Evolutionary conservation across 495 filamentous ascomycete genomes (phyloP).

Genomic region (Talaromyces borbonicus): DNA sequence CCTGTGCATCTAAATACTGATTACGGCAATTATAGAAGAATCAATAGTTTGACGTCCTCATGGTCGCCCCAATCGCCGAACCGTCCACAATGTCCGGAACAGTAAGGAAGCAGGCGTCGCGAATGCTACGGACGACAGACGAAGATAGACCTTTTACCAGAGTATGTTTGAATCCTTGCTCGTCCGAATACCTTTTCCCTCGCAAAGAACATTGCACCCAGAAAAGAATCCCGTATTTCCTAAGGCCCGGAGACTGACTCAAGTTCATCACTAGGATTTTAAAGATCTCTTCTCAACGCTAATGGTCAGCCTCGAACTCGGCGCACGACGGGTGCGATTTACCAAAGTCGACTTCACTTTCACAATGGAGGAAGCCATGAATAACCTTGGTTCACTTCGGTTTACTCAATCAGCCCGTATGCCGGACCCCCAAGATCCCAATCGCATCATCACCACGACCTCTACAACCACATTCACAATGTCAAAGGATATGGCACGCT

Average conservation of each 20-base stretch:
- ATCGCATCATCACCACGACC: constrained; percentile 78
- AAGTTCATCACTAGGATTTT: constrained; percentile 61
- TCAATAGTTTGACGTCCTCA: not conserved
- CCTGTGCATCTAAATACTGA: no score
- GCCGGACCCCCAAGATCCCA: constrained; percentile 82
- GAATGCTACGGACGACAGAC: constrained; percentile 79
- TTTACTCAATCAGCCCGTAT: constrained; percentile 90
- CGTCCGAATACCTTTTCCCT: no score
- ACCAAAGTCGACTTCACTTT: constrained; percentile 73
- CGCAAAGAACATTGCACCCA: no score
- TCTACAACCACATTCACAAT: constrained; percentile 89
- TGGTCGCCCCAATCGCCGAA: constrained; percentile 1
- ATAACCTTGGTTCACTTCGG: constrained; percentile 78
- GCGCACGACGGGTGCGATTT: constrained; percentile 66
- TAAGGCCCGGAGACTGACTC: no score
- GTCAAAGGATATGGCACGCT: constrained; percentile 85
- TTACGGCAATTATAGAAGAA: not conserved
- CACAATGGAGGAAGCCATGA: constrained; percentile 80
- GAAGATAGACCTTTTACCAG: constrained; percentile 79
- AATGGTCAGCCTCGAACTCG: constrained; percentile 75
- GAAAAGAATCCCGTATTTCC: no score
- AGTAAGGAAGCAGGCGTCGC: constrained; percentile 77
- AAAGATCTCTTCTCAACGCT: constrained; percentile 82
- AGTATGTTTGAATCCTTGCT: constrained; percentile 27
- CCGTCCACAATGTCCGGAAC: constrained; percentile 18